Base-by-base conservation (phyloP, 2,329 filamentous ascomycete species). In the Aspergillus sp. region DNA sequence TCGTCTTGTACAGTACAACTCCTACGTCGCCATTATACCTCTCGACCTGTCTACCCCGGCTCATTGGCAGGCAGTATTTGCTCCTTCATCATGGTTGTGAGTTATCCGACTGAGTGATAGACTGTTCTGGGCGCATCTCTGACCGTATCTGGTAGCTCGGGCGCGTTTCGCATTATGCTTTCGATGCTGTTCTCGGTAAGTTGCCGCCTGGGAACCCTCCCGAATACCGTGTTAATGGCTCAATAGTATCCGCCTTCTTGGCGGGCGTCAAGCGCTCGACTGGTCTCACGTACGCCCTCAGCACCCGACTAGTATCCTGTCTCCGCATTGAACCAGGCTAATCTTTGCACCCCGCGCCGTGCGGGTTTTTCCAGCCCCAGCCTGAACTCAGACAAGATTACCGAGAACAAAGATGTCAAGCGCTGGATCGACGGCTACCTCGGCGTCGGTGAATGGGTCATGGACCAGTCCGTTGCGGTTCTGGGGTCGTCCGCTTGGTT, bases 191-290 rank as follows among this genome's bases (percentile, higher is more conserved):
- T 48, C 77, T 96, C 51, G 70, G 85, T 91, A 75, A 51, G 82
- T 71, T 26, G 15, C 26, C 25, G 29, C 29, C n/a, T n/a, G n/a
- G n/a, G n/a, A n/a, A n/a, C n/a, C n/a, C n/a, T n/a, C n/a, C n/a
- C n/a, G n/a, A n/a, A n/a, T n/a, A n/a, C n/a, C n/a, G n/a, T n/a
- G n/a, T n/a, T n/a, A n/a, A n/a, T n/a, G n/a, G n/a, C 11, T 41
- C 12, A 26, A 39, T 39, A 93, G 84, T 98, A 61, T 98, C 91
- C 53, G 85, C 91, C 43, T 89, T 96, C 61, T 79, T 98, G 47
- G 91, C 91, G 24, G 91, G 91, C 53, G 88, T 98, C 71, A 93
- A 93, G 69, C 86, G 91, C 50, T 95, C 89, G 44, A 96, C 91
- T 41, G 91, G 91, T 54, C 73, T 98, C 67, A 95, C 88, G 91